phyloP scores from a whole-genome alignment of 2,329 filamentous ascomycete species.

The Helicocarpus griseus region DNA sequence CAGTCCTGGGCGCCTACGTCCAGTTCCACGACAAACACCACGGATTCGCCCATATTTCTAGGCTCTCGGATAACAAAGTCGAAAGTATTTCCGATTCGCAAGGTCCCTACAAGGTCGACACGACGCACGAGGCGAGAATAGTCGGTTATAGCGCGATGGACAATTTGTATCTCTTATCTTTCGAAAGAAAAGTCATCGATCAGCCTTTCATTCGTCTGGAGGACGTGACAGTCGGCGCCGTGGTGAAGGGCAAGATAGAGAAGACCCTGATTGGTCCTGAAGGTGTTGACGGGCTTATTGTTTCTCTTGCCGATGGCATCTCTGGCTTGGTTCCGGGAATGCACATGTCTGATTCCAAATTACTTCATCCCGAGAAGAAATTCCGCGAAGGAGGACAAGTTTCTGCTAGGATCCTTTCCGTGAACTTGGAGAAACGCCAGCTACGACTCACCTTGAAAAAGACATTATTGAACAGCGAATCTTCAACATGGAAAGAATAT shows the following conservation, averaged over 20 bases:
- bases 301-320: slow-evolving; percentile 78
- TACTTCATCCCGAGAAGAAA: slow-evolving; percentile 93
- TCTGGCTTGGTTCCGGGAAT: slow-evolving; percentile 78
- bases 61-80: slow-evolving; percentile 80
- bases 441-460: slow-evolving; percentile 90
- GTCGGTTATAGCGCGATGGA: slow-evolving; percentile 82
- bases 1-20: slow-evolving; percentile 71
- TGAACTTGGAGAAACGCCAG: slow-evolving; percentile 63
- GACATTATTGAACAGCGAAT: slow-evolving; percentile 81
- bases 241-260: slow-evolving; percentile 75
- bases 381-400: slow-evolving; percentile 80
- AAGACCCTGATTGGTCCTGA: slow-evolving; percentile 68
- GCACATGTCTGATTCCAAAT: slow-evolving; percentile 76
- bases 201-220: slow-evolving; percentile 87
- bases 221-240: slow-evolving; percentile 70
- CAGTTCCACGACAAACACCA: slow-evolving; percentile 54
- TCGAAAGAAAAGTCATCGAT: slow-evolving; percentile 71
- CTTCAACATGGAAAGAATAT: slow-evolving; percentile 67
- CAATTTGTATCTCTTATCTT: slow-evolving; percentile 72
- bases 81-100: slow-evolving; percentile 68
- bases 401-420: slow-evolving; percentile 76
- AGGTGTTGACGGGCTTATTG: slow-evolving; percentile 71
- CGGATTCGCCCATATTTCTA: slow-evolving; percentile 93
- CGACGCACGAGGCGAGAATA: slow-evolving; percentile 70
- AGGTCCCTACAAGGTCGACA: slow-evolving; percentile 68